A percentile compares a stretch with the other conserved stretches of the same genome.
Evolutionary conservation across 768 basidiomycete species (phyloP).

Genomic region (Scleroderma bovista): DNA sequence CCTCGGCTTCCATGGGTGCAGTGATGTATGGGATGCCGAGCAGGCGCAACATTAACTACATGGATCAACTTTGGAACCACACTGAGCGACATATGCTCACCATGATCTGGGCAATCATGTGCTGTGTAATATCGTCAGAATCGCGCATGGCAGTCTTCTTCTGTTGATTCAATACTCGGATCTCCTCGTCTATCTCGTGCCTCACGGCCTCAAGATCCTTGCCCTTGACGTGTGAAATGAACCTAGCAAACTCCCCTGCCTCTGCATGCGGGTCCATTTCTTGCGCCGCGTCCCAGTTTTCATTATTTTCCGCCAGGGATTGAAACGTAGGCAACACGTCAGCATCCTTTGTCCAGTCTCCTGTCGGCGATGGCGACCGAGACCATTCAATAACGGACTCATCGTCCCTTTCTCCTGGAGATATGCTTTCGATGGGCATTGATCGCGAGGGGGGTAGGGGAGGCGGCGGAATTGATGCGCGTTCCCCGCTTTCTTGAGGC

Average conservation of each 20-base stretch:
- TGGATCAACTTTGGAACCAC: slow-evolving; percentile 3
- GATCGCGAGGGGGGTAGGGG: slow-evolving; percentile 7
- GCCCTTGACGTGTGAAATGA: slow-evolving; percentile 88
- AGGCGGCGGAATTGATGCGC: slow-evolving; percentile 2
- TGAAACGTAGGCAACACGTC: slow-evolving; percentile 11
- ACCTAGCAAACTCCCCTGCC: slow-evolving; percentile 86
- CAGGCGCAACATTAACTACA: slow-evolving; percentile 79
- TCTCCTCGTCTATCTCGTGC: slow-evolving; percentile 90
- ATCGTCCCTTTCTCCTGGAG: slow-evolving; percentile 17
- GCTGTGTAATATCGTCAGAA: slow-evolving; percentile 91
- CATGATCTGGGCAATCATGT: slow-evolving; percentile 88
- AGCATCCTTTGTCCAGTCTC: neutral
- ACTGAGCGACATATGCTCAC: slow-evolving; percentile 28
- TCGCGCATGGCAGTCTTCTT: slow-evolving; percentile 87
- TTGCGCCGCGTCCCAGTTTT: slow-evolving; percentile 77
- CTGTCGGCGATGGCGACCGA: slow-evolving; percentile 32
- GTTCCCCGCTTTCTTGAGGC: neutral
- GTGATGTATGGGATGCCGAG: slow-evolving; percentile 99
- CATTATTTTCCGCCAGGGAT: slow-evolving; percentile 24
- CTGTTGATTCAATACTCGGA: slow-evolving; percentile 73
- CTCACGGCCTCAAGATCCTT: slow-evolving; percentile 76
- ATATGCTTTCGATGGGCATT: neutral
- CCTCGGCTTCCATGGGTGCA: slow-evolving; percentile 99
- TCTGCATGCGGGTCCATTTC: slow-evolving; percentile 79
- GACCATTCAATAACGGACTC: slow-evolving; percentile 33